Evolutionary conservation across 768 basidiomycete species (phyloP).

Genomic region (Trichaptum fuscoviolaceum): DNA sequence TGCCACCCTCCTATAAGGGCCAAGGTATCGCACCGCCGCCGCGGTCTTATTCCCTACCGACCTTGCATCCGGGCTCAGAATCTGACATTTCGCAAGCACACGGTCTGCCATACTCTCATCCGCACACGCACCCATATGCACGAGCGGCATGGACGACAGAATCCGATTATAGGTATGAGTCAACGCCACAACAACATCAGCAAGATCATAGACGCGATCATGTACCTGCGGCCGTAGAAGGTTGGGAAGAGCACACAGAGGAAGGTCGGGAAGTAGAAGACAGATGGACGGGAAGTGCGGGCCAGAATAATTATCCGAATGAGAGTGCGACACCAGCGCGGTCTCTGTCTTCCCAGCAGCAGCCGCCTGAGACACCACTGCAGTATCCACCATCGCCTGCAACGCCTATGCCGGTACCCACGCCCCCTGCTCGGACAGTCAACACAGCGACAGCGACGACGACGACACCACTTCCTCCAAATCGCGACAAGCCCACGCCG

Average conservation of each 20-base stretch:
- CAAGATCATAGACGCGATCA: neutral
- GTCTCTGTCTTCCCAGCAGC: neutral
- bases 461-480: constrained; percentile 1
- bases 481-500: constrained; percentile 29
- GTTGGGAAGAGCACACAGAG: neutral
- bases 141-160: neutral
- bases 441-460: neutral
- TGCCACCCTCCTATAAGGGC: neutral
- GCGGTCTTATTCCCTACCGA: neutral
- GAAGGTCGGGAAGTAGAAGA: neutral
- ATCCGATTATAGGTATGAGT: neutral
- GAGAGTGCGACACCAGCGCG: neutral
- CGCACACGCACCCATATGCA: neutral
- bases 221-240: neutral
- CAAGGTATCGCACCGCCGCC: neutral
- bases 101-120: neutral
- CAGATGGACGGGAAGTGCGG: neutral
- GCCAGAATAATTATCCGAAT: neutral
- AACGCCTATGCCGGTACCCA: constrained; percentile 35
- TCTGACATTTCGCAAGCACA: neutral
- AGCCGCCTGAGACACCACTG: neutral
- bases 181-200: neutral
- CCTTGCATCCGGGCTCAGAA: neutral
- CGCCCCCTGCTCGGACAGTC: constrained; percentile 10
- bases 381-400: constrained; percentile 31